Evolutionary conservation across 805 yeast species (phyloP), one percentile per base, ranked within the genome.

Genomic region (Cephaloascus albidus): DNA sequence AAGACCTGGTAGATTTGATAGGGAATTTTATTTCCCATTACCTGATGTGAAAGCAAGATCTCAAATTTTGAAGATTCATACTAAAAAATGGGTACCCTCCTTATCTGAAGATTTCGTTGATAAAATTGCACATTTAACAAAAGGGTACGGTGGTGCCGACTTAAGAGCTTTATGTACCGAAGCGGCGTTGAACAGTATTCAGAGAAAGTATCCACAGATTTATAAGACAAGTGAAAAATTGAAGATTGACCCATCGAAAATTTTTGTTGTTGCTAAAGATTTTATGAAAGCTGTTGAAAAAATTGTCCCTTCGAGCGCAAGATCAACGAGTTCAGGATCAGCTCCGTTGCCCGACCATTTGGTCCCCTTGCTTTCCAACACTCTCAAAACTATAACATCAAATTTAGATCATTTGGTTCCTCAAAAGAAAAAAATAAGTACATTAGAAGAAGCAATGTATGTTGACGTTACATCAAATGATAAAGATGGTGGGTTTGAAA

Each of bases 61-160:
- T 43, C 79, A 83, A 46, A 93, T 93, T 43, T 61, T 93, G 34
- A 61, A 73, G 39, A 93, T 93, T 46, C 96, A 93, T 52, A 93
- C 97, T 18, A 76, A 74, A 45, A 83, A 81, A 53, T 93, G 98
- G 98, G 68, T 68, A 10, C 93, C 96, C 10, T 82, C 85, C 3
- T 60, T 85, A 41, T 56, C 76, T 4, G 63, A 63, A 0, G 60
- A 54, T 4, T 84, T 93, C 46, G 50, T 86, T 8, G 68, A 70
- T 4, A 77, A 78, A 40, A 67, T 93, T 28, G 90, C 97, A 0
- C 68, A 69, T 17, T 61, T 86, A 41, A 90, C 98, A 0, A 90
- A 89, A 55, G 98, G 98, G 0, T 93, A 85, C 53, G 98, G 98
- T 36, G 98, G 98, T 65, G 97, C 98, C 2, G 98, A 93, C 58